These are phyloP conservation scores for Aspergillus eucalypticola DNA, from an alignment of 2,329 filamentous ascomycete genomes.

Conservation along the genomic window DNA sequence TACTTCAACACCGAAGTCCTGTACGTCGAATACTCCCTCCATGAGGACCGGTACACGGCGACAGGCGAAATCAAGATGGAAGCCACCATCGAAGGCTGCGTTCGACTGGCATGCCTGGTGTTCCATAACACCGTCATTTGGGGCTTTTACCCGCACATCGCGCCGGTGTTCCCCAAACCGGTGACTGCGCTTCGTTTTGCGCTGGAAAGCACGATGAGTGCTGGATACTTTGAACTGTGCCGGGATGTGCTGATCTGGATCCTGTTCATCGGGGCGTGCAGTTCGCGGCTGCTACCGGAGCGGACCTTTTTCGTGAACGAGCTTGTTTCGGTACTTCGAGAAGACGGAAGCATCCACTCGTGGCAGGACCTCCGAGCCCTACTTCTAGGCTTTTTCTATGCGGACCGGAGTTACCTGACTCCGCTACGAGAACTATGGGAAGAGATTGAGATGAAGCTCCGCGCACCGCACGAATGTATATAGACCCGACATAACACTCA, in stretches of 20 bases:
- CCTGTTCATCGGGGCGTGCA: constrained; percentile 39
- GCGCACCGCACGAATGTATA: constrained; percentile 15
- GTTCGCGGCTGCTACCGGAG: constrained; percentile 26
- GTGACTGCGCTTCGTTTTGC: constrained; percentile 35
- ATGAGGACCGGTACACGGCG: constrained; percentile 39
- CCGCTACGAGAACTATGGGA: constrained; percentile 36
- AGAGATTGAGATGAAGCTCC: constrained; percentile 28
- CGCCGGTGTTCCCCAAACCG: constrained; percentile 37
- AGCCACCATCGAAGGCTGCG: constrained; percentile 40
- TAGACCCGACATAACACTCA: constrained; percentile 11
- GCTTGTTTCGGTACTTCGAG: constrained; percentile 29
- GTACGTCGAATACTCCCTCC: constrained; percentile 40
- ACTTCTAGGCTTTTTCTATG: constrained; percentile 38
- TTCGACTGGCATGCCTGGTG: constrained; percentile 39
- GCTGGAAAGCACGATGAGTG: constrained; percentile 34
- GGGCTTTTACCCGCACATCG: constrained; percentile 41
- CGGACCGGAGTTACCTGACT: constrained; percentile 35
- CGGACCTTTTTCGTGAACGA: constrained; percentile 36
- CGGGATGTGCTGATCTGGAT: constrained; percentile 40
- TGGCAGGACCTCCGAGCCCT: constrained; percentile 38
- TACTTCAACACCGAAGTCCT: constrained; percentile 45
- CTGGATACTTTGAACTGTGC: constrained; percentile 35
- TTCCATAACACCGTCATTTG: constrained; percentile 44
- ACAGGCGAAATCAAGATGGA: constrained; percentile 37
- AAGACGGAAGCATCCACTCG: constrained; percentile 28